phyloP scores from a whole-genome alignment of 805 yeast genomes.

The Monosporozyma siamensis region DNA sequence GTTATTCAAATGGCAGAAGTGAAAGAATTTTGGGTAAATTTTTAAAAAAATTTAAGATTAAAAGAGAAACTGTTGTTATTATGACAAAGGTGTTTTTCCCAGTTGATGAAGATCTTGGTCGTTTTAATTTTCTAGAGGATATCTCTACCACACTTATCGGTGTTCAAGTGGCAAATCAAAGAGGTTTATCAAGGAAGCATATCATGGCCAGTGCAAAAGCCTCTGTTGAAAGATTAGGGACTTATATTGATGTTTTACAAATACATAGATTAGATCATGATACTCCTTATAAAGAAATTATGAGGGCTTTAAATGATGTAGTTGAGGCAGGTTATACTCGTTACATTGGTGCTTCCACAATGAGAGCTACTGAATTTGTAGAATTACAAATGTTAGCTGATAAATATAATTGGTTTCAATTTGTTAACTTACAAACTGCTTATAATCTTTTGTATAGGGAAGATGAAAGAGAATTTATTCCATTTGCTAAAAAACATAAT shows the following conservation, averaged over 20 bases:
- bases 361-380: slow-evolving; percentile 47
- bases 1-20: too few relatives aligned
- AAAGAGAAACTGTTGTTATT: too few relatives aligned
- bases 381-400: too few relatives aligned
- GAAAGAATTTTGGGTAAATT: too few relatives aligned
- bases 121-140: too few relatives aligned
- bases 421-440: slow-evolving; percentile 49
- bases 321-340: slow-evolving; percentile 41
- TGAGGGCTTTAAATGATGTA: slow-evolving; percentile 48
- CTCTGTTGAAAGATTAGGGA: slow-evolving; percentile 37
- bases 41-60: too few relatives aligned
- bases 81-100: too few relatives aligned
- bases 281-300: slow-evolving; percentile 43
- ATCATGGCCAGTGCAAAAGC: slow-evolving; percentile 36
- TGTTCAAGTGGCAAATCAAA: slow-evolving; percentile 25
- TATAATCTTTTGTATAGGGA: slow-evolving; percentile 50
- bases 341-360: slow-evolving; percentile 56
- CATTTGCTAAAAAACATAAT: slow-evolving; percentile 42
- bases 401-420: slow-evolving; percentile 45
- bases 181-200: slow-evolving; percentile 39
- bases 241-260: too few relatives aligned
- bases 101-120: too few relatives aligned
- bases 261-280: slow-evolving; percentile 36
- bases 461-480: slow-evolving; percentile 55
- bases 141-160: too few relatives aligned